Base-by-base conservation (phyloP, 1,284 basidiomycete genomes). In the Vanrija humicola region DNA sequence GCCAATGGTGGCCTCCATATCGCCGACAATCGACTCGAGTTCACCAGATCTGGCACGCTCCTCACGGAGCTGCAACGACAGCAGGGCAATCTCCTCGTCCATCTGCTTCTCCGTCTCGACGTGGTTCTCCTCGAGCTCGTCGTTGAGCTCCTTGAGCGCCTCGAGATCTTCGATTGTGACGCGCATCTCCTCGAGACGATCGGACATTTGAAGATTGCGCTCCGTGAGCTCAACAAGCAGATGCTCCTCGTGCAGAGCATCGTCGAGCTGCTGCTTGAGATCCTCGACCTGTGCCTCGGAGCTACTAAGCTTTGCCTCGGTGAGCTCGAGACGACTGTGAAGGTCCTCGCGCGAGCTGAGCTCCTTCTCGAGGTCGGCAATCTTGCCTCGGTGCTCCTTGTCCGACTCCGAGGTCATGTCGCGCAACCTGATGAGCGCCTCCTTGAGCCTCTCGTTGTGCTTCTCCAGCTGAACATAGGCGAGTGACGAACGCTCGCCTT, bases 91-190 rank as follows among this genome's bases (percentile, higher is more conserved):
- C 55, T 97, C 94, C 54, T 90, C 90, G 66, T 94, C 87, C 61
- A 98, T 78, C 42, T 88, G 84, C 75, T 90, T 92, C 77, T 98
- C 95, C 0, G 92, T 91, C 75, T 97, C 95, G 7, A 90, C 74
- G 65, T 98, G 95, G 67, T 90, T 92, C 77, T 98, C 95, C 74
- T 98, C 96, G 3, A 99, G 82, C 76, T 99, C 96, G 64, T 98
- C 95, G 61, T 87, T 92, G 52, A 99, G 86, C 66, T 98, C 94
- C 73, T 94, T 91, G 49, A 98, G 83, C 14, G 94, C 86, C 70
- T 98, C 95, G 15, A 97, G 84, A 69, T 98, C 95, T 70, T 98
- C 95, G 50, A 98, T 92, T 0, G 89, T 90, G 52, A 90, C 87
- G 6, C 88, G 84, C 87, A 98, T 93, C 76, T 96, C 91, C 69